phyloP scores from a whole-genome alignment of 2,329 filamentous ascomycete genomes.

The Scolecobasidium constrictum region DNA sequence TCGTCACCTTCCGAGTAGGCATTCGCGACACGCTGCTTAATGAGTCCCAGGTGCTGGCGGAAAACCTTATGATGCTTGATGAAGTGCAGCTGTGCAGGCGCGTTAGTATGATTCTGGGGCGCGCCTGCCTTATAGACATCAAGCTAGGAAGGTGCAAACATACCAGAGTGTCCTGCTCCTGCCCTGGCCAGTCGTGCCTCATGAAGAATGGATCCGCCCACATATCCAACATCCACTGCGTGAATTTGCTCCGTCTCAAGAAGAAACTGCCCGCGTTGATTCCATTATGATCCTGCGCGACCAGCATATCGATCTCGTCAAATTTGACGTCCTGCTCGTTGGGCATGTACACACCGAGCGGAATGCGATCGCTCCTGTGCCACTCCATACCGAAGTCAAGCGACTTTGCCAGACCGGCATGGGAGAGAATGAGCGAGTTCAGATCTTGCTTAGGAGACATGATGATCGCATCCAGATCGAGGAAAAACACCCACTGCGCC shows the following conservation, averaged over 20 bases:
- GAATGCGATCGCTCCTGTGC: slow-evolving; percentile 19
- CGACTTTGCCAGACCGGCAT: slow-evolving; percentile 17
- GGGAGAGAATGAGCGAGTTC: slow-evolving; percentile 21
- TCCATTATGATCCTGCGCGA: slow-evolving; percentile 29
- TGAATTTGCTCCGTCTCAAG: slow-evolving; percentile 26
- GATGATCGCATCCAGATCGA: slow-evolving; percentile 30
- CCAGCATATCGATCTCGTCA: slow-evolving; percentile 26
- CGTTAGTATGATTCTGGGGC: background rate
- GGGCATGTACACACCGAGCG: slow-evolving; percentile 15
- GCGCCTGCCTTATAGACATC: no score
- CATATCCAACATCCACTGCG: slow-evolving; percentile 25
- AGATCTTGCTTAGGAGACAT: slow-evolving; percentile 26
- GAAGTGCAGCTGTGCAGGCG: slow-evolving; percentile 15
- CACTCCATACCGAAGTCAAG: slow-evolving; percentile 19
- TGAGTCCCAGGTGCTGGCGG: slow-evolving; percentile 26
- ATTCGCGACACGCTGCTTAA: slow-evolving; percentile 26
- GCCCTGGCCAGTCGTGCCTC: slow-evolving; percentile 20
- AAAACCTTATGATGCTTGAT: slow-evolving; percentile 26
- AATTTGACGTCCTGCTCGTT: slow-evolving; percentile 13
- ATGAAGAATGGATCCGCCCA: slow-evolving; percentile 28
- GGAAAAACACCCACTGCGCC: slow-evolving; percentile 30
- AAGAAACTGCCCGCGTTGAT: slow-evolving; percentile 30
- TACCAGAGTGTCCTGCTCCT: slow-evolving; percentile 25
- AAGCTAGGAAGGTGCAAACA: no score
- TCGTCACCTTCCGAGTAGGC: slow-evolving; percentile 24